phyloP scores from a whole-genome alignment of 192 early-diverging fungal species.

The Spinellus fusiger region DNA sequence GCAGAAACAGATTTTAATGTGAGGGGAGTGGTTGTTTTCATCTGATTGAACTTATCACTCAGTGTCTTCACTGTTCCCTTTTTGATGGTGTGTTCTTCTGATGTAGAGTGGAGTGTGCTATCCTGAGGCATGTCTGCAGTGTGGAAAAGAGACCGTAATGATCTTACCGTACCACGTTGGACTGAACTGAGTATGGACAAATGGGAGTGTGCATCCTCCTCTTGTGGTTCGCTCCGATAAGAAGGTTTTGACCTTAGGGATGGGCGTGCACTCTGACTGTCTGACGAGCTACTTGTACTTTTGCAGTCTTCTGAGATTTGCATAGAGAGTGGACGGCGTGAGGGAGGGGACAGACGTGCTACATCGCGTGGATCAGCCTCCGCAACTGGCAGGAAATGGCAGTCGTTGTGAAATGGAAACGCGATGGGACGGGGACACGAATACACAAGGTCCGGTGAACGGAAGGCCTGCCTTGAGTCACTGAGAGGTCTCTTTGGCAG shows the following conservation, averaged over 20 bases:
- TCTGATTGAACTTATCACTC: neutral
- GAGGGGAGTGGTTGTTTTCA: neutral
- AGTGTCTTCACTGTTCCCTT: neutral
- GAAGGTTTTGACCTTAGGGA: neutral
- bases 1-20: neutral
- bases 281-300: neutral
- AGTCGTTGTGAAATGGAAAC: conserved; percentile 35
- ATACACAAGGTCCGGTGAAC: conserved; percentile 17
- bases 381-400: conserved; percentile 28
- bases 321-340: neutral
- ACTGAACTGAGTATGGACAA: neutral
- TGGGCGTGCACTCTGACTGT: neutral
- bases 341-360: conserved; percentile 4
- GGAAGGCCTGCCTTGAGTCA: neutral
- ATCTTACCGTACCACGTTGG: conserved; percentile 7
- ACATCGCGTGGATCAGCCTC: conserved; percentile 25
- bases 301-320: neutral
- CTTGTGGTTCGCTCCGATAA: neutral
- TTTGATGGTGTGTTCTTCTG: neutral
- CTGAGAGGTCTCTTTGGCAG: neutral
- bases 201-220: neutral
- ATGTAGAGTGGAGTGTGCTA: neutral
- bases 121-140: neutral
- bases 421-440: conserved; percentile 25
- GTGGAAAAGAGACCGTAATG: conserved; percentile 5